Evolutionary conservation across 441 rosid genomes (phyloP).

Genomic region (Adansonia gregorii): DNA sequence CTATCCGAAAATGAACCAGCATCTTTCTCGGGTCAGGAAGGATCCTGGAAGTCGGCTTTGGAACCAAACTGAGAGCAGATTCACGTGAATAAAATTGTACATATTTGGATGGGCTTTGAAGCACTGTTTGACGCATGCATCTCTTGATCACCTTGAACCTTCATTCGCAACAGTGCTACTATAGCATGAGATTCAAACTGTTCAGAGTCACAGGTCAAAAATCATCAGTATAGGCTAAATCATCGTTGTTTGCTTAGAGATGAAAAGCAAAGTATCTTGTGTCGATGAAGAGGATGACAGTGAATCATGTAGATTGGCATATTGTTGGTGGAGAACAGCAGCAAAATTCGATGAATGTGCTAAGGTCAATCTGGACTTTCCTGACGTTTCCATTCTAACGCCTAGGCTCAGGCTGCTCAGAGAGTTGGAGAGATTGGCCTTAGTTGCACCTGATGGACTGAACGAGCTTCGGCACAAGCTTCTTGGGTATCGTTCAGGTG

Average conservation of each 20-base stretch:
- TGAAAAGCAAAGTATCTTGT: constrained; percentile 45
- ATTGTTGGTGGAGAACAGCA: constrained; percentile 61
- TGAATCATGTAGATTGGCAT: constrained; percentile 31
- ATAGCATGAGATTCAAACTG: not conserved
- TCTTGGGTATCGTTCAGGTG: constrained; percentile 51
- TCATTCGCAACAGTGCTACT: not conserved
- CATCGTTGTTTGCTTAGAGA: constrained; percentile 9
- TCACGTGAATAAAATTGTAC: not conserved
- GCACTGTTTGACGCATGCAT: not conserved
- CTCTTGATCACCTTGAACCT: not conserved
- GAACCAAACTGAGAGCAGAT: not conserved
- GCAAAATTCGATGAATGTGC: constrained; percentile 46
- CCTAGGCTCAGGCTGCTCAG: constrained; percentile 51
- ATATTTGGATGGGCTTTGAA: not conserved
- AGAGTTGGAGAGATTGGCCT: constrained; percentile 58
- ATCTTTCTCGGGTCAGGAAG: constrained; percentile 16
- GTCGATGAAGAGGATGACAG: constrained; percentile 39
- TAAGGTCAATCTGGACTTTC: constrained; percentile 38
- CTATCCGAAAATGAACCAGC: not conserved
- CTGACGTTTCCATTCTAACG: constrained; percentile 40
- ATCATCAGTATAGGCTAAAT: not conserved
- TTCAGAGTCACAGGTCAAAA: not conserved
- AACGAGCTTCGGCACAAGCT: constrained; percentile 59
- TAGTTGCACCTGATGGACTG: constrained; percentile 54
- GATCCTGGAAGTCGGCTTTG: constrained; percentile 28